A percentile compares a stretch with the other conserved stretches of the same genome.
phyloP scores from a whole-genome alignment of 2,329 filamentous ascomycete species.

The Chrysoporthe cubensis region DNA sequence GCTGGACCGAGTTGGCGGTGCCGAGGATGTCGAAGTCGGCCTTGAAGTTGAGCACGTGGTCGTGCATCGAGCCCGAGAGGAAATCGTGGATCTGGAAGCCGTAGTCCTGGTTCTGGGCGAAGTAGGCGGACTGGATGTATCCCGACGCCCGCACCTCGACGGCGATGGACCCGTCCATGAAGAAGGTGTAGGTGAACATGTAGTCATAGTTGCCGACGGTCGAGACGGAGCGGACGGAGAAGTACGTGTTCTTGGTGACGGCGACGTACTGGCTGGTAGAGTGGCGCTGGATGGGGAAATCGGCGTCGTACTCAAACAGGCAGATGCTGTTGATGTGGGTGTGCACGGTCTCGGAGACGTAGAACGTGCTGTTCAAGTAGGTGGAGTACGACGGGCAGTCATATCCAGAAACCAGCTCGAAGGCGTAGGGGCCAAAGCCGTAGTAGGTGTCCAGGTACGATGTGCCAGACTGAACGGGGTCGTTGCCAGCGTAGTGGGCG shows the following conservation, averaged over 20 bases:
- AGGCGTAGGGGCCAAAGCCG: slow-evolving; percentile 51
- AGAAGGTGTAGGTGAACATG: slow-evolving; percentile 55
- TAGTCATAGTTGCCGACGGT: slow-evolving; percentile 61
- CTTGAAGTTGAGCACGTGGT: slow-evolving; percentile 61
- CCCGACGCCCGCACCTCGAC: slow-evolving; percentile 57
- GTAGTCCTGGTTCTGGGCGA: slow-evolving; percentile 49
- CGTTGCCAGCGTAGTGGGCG: slow-evolving; percentile 54
- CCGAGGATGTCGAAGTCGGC: slow-evolving; percentile 57
- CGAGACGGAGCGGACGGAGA: slow-evolving; percentile 50
- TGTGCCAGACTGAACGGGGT: slow-evolving; percentile 50
- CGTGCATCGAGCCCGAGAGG: slow-evolving; percentile 55
- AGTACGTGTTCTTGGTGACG: slow-evolving; percentile 51
- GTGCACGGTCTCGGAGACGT: slow-evolving; percentile 46
- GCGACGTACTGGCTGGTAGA: slow-evolving; percentile 45
- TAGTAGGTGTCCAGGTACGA: slow-evolving; percentile 53
- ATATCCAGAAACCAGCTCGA: slow-evolving; percentile 51
- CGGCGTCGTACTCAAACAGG: slow-evolving; percentile 56
- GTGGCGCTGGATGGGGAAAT: slow-evolving; percentile 55
- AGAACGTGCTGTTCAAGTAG: slow-evolving; percentile 53
- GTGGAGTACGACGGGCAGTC: slow-evolving; percentile 57
- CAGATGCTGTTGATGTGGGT: slow-evolving; percentile 57
- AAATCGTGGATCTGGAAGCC: slow-evolving; percentile 54
- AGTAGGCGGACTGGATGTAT: slow-evolving; percentile 57
- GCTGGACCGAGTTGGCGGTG: slow-evolving; percentile 48
- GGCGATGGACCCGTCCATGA: slow-evolving; percentile 54